A percentile compares a stretch with the other conserved stretches of the same genome.
Conservation (phyloP, 2,329 filamentous ascomycete genomes). For the Neofusicoccum ribis region DNA sequence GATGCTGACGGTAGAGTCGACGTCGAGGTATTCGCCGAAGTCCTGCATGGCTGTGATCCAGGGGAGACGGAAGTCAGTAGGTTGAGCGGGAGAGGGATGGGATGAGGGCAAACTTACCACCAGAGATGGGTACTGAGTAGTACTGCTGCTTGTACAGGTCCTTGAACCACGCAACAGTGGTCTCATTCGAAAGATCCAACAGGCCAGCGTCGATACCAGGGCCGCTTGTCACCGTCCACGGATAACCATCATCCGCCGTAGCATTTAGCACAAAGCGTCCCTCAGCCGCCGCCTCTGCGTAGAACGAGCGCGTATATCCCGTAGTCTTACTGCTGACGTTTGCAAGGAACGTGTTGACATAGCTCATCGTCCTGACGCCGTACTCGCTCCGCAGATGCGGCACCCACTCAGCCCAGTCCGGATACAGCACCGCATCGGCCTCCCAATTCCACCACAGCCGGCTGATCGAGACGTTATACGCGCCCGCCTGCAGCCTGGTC, state of each 20-base stretch:
- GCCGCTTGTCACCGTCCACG: conserved; percentile 36
- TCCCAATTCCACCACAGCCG: conserved; percentile 45
- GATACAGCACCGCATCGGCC: conserved; percentile 36
- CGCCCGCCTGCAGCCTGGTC: conserved; percentile 35
- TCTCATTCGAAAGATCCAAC: conserved; percentile 38
- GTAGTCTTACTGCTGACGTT: conserved; percentile 37
- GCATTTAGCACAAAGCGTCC: conserved; percentile 38
- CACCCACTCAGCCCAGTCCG: conserved; percentile 38
- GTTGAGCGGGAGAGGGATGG: neutral
- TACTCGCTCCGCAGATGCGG: conserved; percentile 33
- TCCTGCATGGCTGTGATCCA: conserved; percentile 32
- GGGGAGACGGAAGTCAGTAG: neutral
- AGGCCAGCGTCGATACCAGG: conserved; percentile 40
- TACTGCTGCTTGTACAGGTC: conserved; percentile 35
- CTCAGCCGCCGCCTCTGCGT: conserved; percentile 32
- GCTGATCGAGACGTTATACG: conserved; percentile 32
- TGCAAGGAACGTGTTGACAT: conserved; percentile 39
- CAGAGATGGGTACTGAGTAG: conserved; percentile 38
- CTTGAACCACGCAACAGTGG: conserved; percentile 34
- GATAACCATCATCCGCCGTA: conserved; percentile 33
- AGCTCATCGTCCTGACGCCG: conserved; percentile 32
- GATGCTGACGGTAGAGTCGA: conserved; percentile 29
- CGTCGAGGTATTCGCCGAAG: conserved; percentile 40
- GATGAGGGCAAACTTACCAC: conserved; percentile 23
- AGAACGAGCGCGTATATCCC: conserved; percentile 34